Percentiles rank a stretch among this genome's conserved stretches.
These are phyloP conservation scores for Diaporthe vexans DNA, from an alignment of 2,329 filamentous ascomycete species.

Conservation along the genomic window DNA sequence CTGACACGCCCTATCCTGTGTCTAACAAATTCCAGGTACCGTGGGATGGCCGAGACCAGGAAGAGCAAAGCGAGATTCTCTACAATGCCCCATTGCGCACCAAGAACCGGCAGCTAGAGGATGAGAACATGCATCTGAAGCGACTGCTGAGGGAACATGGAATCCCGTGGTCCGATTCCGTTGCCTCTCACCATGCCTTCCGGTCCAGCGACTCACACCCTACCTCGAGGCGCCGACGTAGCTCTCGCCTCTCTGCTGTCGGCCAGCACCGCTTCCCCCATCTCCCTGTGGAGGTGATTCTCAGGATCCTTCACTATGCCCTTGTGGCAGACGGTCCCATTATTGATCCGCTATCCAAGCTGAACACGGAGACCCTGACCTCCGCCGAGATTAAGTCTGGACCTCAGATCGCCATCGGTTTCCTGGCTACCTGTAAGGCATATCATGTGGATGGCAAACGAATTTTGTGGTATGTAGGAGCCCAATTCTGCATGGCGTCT, in stretches of 20 bases:
- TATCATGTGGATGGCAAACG: conserved; percentile 64
- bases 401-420: conserved; percentile 66
- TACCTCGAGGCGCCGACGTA: conserved; percentile 44
- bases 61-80: conserved; percentile 62
- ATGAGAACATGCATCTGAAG: conserved; percentile 66
- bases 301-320: conserved; percentile 66
- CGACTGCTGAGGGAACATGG: conserved; percentile 65
- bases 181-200: conserved; percentile 50
- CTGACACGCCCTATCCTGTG: conserved; percentile 48
- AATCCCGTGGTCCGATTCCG: conserved; percentile 63
- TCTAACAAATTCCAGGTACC: conserved; percentile 48
- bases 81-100: conserved; percentile 64
- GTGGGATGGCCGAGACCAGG: conserved; percentile 67
- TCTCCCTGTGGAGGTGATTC: conserved; percentile 66
- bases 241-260: conserved; percentile 48
- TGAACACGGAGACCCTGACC: conserved; percentile 59
- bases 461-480: conserved; percentile 57
- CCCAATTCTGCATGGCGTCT: no score
- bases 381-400: conserved; percentile 57
- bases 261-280: conserved; percentile 52
- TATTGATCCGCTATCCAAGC: conserved; percentile 66
- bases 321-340: conserved; percentile 64
- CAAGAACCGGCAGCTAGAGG: conserved; percentile 59
- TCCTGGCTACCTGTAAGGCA: conserved; percentile 65
- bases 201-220: conserved; percentile 50